Percentiles rank a stretch among this genome's conserved stretches.
These are phyloP conservation scores for Annulohypoxylon stygium DNA, from an alignment of 495 filamentous ascomycete genomes.

Conservation along the genomic window DNA sequence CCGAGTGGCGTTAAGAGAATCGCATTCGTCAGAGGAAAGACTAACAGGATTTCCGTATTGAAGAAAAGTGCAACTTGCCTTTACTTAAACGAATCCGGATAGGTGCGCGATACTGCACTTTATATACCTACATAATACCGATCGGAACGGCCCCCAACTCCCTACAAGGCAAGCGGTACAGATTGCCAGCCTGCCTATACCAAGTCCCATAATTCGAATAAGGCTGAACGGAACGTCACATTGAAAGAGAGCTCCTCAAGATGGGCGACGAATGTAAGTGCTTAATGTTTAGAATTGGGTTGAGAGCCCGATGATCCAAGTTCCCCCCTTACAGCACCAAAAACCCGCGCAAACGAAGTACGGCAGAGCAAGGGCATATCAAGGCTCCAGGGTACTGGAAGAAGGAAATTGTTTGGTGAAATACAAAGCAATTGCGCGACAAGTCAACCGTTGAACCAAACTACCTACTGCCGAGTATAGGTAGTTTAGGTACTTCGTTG, in stretches of 20 bases:
- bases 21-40: conserved; percentile 1
- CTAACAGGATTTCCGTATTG: conserved; percentile 5
- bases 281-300: conserved; percentile 8
- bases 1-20: conserved; percentile 9
- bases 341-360: conserved; percentile 20
- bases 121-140: conserved; percentile 12
- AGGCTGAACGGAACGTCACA: conserved; percentile 30
- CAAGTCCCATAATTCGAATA: conserved; percentile 12
- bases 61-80: conserved; percentile 11
- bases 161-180: conserved; percentile 31
- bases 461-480: background rate
- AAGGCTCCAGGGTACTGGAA: conserved; percentile 15
- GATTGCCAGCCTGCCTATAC: conserved; percentile 14
- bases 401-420: background rate
- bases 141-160: conserved; percentile 43
- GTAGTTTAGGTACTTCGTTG: conserved; percentile 3
- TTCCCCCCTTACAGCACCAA: background rate
- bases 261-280: conserved; percentile 47
- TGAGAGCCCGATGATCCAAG: background rate
- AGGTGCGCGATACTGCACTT: conserved; percentile 7
- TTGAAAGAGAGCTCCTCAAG: conserved; percentile 15
- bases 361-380: conserved; percentile 24
- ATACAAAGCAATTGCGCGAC: conserved; percentile 20
- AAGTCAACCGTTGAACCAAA: background rate
- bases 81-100: conserved; percentile 1